Conservation (phyloP, 192 early-diverging fungal species). For the Backusella mclennaniae region DNA sequence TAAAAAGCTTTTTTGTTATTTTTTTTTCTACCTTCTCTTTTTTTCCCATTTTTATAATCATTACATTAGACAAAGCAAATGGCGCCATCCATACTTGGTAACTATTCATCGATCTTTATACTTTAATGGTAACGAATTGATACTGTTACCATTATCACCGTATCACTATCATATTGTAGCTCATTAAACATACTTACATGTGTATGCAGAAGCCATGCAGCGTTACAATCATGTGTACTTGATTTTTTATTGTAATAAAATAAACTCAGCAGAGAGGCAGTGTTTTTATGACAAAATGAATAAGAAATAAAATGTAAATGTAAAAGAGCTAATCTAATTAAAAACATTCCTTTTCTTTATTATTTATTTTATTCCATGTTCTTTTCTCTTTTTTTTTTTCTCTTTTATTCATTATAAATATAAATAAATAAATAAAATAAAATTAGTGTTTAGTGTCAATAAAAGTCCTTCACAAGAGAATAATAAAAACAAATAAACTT, state of each 20-base stretch:
- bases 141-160: background rate
- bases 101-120: background rate
- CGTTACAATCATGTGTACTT: background rate
- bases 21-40: background rate
- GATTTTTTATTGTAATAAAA: background rate
- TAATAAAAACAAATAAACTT: background rate
- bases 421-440: background rate
- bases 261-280: background rate
- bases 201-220: background rate
- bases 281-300: background rate
- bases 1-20: background rate
- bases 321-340: background rate
- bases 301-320: background rate
- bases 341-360: too few relatives aligned
- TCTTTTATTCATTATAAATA: background rate
- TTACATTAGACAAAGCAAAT: background rate
- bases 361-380: background rate
- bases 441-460: background rate
- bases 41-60: background rate
- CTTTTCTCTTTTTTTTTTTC: background rate
- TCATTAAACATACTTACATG: background rate
- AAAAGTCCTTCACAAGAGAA: background rate
- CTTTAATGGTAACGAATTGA: background rate
- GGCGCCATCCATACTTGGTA: background rate
- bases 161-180: background rate